Percentiles rank a stretch among this genome's conserved stretches.
Evolutionary conservation across 129 eudicot species (phyloP).

Genomic region (Deinandra increscens): DNA sequence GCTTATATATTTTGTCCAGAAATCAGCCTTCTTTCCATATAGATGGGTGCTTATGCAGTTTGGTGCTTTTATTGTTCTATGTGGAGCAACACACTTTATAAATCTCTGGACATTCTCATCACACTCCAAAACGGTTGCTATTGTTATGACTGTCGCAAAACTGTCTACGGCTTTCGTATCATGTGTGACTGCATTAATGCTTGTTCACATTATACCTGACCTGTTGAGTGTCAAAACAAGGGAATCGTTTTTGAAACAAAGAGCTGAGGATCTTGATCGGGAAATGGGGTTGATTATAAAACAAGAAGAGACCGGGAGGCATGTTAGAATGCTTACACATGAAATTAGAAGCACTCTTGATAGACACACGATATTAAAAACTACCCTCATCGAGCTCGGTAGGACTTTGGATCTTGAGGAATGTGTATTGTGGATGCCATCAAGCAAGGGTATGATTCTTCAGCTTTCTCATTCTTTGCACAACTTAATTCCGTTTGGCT

Average conservation of each 20-base stretch:
- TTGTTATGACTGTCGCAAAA: slow-evolving; percentile 57
- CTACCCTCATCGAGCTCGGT: slow-evolving; percentile 64
- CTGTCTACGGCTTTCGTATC: slow-evolving; percentile 56
- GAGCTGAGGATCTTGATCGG: slow-evolving; percentile 64
- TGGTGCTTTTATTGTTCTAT: slow-evolving; percentile 62
- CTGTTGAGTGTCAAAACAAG: slow-evolving; percentile 57
- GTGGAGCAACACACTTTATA: slow-evolving; percentile 65
- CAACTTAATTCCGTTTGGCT: slow-evolving; percentile 36
- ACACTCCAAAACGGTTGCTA: slow-evolving; percentile 59
- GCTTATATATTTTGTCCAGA: slow-evolving; percentile 64
- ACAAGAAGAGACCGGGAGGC: slow-evolving; percentile 64
- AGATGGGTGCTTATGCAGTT: slow-evolving; percentile 70
- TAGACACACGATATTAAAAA: slow-evolving; percentile 56
- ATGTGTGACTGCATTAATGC: slow-evolving; percentile 61
- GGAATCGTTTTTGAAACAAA: slow-evolving; percentile 43
- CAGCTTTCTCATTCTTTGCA: slow-evolving; percentile 55
- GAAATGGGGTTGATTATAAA: slow-evolving; percentile 61
- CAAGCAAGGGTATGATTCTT: slow-evolving; percentile 46
- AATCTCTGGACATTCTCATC: slow-evolving; percentile 51
- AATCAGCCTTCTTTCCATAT: slow-evolving; percentile 61
- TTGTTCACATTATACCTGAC: slow-evolving; percentile 58
- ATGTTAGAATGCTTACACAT: slow-evolving; percentile 64
- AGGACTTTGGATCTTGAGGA: slow-evolving; percentile 59
- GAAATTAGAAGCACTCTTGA: slow-evolving; percentile 72
- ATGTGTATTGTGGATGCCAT: slow-evolving; percentile 69